Conservation (phyloP, 352 stramenopile species). For the Phytophthora pisi region DNA sequence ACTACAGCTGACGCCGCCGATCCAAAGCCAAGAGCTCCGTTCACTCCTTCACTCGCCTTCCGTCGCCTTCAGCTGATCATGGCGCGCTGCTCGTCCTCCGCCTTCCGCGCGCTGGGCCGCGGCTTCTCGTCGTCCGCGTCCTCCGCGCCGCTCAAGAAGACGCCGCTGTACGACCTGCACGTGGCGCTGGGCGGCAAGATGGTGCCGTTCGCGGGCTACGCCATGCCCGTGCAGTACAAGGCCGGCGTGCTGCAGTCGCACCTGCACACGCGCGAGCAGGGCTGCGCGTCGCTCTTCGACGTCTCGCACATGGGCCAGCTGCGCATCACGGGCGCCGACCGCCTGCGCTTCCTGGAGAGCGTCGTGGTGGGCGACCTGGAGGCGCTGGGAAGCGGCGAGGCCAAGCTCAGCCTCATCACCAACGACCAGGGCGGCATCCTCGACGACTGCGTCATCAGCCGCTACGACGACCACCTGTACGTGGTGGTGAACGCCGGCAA, state of each 20-base stretch:
- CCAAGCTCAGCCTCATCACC: conserved; percentile 95
- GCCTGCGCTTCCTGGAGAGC: conserved; percentile 95
- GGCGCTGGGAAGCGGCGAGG: conserved; percentile 84
- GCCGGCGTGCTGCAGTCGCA: conserved; percentile 96
- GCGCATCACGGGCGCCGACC: conserved; percentile 93
- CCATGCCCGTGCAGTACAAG: conserved; percentile 97
- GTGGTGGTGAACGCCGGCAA: conserved; percentile 99
- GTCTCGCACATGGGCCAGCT: conserved; percentile 99
- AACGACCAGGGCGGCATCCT: conserved; percentile 97
- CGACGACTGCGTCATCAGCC: conserved; percentile 98
- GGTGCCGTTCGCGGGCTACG: conserved; percentile 97
- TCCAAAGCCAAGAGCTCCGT: background rate
- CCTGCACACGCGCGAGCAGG: conserved; percentile 71
- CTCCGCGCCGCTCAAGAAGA: conserved; percentile 72
- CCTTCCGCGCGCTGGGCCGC: conserved; percentile 21
- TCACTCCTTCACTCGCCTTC: conserved; percentile 16
- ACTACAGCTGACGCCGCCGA: background rate
- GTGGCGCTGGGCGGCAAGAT: conserved; percentile 85
- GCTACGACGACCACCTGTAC: conserved; percentile 92
- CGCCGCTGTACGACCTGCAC: conserved; percentile 79
- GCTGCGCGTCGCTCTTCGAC: conserved; percentile 96
- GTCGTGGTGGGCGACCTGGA: conserved; percentile 96
- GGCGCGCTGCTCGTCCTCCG: conserved; percentile 6
- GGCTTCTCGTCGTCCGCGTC: conserved; percentile 25
- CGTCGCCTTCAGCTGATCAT: conserved; percentile 4